These are phyloP conservation scores for Tricholoma flavovirens DNA, from an alignment of 768 basidiomycete species.

Conservation along the genomic window DNA sequence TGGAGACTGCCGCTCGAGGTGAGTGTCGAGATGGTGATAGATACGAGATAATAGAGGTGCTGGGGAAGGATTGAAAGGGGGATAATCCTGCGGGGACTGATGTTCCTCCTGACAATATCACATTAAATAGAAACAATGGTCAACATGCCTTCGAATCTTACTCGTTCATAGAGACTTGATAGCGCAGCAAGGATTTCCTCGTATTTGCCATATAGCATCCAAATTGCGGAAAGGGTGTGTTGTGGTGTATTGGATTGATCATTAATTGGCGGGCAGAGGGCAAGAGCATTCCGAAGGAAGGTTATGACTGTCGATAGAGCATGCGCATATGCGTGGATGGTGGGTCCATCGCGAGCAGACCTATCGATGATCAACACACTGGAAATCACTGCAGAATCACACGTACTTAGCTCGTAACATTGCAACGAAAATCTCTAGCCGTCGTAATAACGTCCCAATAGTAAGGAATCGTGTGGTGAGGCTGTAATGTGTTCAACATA, in stretches of 20 bases:
- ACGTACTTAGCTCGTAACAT: slow-evolving; percentile 45
- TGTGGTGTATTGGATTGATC: slow-evolving; percentile 12
- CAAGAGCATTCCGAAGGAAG: slow-evolving; percentile 43
- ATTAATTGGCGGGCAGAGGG: slow-evolving; percentile 32
- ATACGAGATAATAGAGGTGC: slow-evolving; percentile 53
- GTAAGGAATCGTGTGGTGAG: slow-evolving; percentile 55
- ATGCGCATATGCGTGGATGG: slow-evolving; percentile 63
- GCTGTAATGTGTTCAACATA: slow-evolving; percentile 28
- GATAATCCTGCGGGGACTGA: slow-evolving; percentile 33
- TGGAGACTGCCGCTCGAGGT: slow-evolving; percentile 50
- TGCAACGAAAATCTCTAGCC: slow-evolving; percentile 52
- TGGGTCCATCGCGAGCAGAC: slow-evolving; percentile 42
- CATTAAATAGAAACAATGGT: background rate
- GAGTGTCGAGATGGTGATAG: slow-evolving; percentile 49
- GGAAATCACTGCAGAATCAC: background rate
- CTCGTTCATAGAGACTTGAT: slow-evolving; percentile 53
- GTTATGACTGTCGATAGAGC: slow-evolving; percentile 50
- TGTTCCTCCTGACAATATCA: slow-evolving; percentile 25
- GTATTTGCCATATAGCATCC: slow-evolving; percentile 44
- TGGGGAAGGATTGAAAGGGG: slow-evolving; percentile 37
- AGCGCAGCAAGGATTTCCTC: slow-evolving; percentile 49
- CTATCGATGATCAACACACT: slow-evolving; percentile 22
- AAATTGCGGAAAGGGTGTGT: slow-evolving; percentile 35
- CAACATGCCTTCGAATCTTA: slow-evolving; percentile 26
- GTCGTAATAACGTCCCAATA: slow-evolving; percentile 63